Percentiles rank a stretch among this genome's conserved stretches.
Conservation (phyloP, 2,329 filamentous ascomycete species). For the Colletotrichum sp. region DNA sequence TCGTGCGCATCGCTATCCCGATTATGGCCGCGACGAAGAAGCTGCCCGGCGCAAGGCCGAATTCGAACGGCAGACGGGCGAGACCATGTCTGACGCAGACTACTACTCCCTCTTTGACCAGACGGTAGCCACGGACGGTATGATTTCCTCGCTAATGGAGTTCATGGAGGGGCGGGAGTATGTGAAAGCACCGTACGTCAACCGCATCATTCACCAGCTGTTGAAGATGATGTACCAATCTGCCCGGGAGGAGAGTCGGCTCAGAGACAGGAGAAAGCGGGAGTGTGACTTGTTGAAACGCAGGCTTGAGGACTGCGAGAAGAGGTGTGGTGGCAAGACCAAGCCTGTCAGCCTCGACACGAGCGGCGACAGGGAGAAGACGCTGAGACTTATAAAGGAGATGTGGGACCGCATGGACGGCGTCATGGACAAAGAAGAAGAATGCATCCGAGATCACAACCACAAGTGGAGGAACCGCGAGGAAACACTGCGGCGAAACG, state of each 20-base stretch:
- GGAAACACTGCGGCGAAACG: background rate
- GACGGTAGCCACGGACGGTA: slow-evolving; percentile 18
- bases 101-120: slow-evolving; percentile 18
- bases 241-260: slow-evolving; percentile 11
- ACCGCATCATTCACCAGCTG: slow-evolving; percentile 14
- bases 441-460: background rate
- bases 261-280: background rate
- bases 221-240: slow-evolving; percentile 12
- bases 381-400: background rate
- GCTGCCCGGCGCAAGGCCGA: slow-evolving; percentile 4
- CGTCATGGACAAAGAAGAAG: background rate
- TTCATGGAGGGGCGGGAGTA: slow-evolving; percentile 13
- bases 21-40: background rate
- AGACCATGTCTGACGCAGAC: slow-evolving; percentile 5
- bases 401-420: background rate
- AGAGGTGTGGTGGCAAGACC: background rate
- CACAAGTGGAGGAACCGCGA: background rate
- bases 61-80: slow-evolving; percentile 13
- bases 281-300: background rate
- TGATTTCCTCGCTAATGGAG: slow-evolving; percentile 11
- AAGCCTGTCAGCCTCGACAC: background rate
- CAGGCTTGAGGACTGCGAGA: background rate
- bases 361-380: background rate
- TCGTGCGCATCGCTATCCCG: background rate
- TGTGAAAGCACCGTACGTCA: slow-evolving; percentile 13